A percentile compares a stretch with the other conserved stretches of the same genome.
Conservation (phyloP, 140 eudicot genomes). For the Erigeron philadelphicus region DNA sequence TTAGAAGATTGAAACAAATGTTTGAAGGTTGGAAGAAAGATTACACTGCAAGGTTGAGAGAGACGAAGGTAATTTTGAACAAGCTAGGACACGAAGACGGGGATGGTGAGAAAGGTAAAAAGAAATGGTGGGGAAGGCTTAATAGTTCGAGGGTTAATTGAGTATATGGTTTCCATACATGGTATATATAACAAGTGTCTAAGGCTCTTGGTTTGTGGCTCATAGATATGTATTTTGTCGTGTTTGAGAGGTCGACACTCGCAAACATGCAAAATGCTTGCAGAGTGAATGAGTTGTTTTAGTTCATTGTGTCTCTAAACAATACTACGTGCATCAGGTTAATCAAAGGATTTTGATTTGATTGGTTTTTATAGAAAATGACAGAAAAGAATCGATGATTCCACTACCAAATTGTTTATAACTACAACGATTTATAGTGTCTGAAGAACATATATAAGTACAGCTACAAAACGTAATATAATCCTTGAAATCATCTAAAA, state of each 20-base stretch:
- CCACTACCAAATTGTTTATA: neutral
- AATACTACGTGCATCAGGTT: neutral
- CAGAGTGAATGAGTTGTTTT: constrained; percentile 21
- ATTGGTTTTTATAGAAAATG: neutral
- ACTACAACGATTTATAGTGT: neutral
- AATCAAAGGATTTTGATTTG: constrained; percentile 7
- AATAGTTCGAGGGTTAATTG: constrained; percentile 66
- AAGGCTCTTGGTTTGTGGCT: constrained; percentile 18
- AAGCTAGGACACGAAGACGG: constrained; percentile 73
- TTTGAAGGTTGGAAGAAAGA: constrained; percentile 98
- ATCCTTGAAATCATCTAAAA: constrained; percentile 5
- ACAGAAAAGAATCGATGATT: neutral
- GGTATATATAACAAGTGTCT: constrained; percentile 26
- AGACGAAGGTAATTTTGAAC: constrained; percentile 77
- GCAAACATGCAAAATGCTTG: constrained; percentile 6
- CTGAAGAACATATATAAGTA: constrained; percentile 12
- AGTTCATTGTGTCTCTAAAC: constrained; percentile 4
- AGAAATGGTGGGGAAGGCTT: constrained; percentile 91
- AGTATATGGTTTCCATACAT: constrained; percentile 15
- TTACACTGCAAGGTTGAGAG: constrained; percentile 74
- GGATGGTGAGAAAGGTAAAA: constrained; percentile 50
- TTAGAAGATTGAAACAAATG: constrained; percentile 71
- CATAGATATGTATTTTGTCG: constrained; percentile 17
- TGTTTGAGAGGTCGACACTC: constrained; percentile 19
- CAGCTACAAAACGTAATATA: neutral